A percentile compares a stretch with the other conserved stretches of the same genome.
Conservation (phyloP, 1,139 yeast species). For the Candida sanyaensis region DNA sequence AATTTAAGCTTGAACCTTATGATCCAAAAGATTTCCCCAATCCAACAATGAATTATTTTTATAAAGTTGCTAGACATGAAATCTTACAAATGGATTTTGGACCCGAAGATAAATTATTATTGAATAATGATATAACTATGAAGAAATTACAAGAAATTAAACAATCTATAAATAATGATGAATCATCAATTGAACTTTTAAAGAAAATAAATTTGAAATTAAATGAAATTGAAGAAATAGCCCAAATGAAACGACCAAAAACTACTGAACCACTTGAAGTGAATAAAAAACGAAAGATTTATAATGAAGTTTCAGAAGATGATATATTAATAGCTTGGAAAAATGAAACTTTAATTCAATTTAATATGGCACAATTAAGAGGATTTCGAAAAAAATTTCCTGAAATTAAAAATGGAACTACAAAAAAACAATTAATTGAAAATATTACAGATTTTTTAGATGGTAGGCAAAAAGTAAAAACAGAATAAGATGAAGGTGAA, state of each 20-base stretch:
- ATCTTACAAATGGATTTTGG: slow-evolving; percentile 61
- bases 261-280: slow-evolving; percentile 17
- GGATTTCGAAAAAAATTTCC: slow-evolving; percentile 36
- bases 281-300: slow-evolving; percentile 18
- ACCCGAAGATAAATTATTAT: slow-evolving; percentile 23
- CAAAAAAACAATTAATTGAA: slow-evolving; percentile 44
- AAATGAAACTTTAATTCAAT: slow-evolving; percentile 29
- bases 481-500: no score
- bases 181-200: slow-evolving; percentile 14
- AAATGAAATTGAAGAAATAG: slow-evolving; percentile 11
- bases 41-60: slow-evolving; percentile 70
- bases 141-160: slow-evolving; percentile 15
- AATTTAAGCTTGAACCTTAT: slow-evolving; percentile 33
- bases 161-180: slow-evolving; percentile 10
- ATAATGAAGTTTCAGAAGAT: slow-evolving; percentile 28
- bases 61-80: slow-evolving; percentile 63
- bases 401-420: slow-evolving; percentile 34
- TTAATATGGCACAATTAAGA: slow-evolving; percentile 43
- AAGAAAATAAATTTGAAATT: slow-evolving; percentile 19
- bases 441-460: slow-evolving; percentile 30
- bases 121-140: slow-evolving; percentile 20
- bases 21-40: slow-evolving; percentile 62
- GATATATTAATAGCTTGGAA: slow-evolving; percentile 44
- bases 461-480: slow-evolving; percentile 10
- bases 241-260: slow-evolving; percentile 21